A percentile compares a stretch with the other conserved stretches of the same genome.
Evolutionary conservation across 176 grass and related monocot genomes (phyloP).

Genomic region (barley (Hordeum vulgare)): MorexV3_pseudomolecules_assembly NC_058522.1:509017469-509017968

Average conservation of each 20-base stretch:
- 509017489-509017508: not conserved
- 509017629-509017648: not conserved
- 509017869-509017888: not conserved
- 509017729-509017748: not conserved
- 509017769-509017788: not conserved
- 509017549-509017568: not conserved
- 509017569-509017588: not conserved
- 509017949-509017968: not conserved
- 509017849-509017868: not conserved
- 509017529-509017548: not conserved
- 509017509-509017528: not conserved
- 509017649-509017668: not conserved
- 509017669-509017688: not conserved
- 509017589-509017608: not conserved
- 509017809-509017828: not conserved
- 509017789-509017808: not conserved
- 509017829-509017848: not conserved
- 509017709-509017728: not conserved
- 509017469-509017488: no score
- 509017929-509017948: no score
- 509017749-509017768: not conserved
- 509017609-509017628: not conserved
- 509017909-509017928: not conserved
- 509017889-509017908: not conserved
- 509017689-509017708: not conserved